These are phyloP conservation scores for Penicillium canescens DNA, from an alignment of 495 filamentous ascomycete species.

Conservation along the genomic window DNA sequence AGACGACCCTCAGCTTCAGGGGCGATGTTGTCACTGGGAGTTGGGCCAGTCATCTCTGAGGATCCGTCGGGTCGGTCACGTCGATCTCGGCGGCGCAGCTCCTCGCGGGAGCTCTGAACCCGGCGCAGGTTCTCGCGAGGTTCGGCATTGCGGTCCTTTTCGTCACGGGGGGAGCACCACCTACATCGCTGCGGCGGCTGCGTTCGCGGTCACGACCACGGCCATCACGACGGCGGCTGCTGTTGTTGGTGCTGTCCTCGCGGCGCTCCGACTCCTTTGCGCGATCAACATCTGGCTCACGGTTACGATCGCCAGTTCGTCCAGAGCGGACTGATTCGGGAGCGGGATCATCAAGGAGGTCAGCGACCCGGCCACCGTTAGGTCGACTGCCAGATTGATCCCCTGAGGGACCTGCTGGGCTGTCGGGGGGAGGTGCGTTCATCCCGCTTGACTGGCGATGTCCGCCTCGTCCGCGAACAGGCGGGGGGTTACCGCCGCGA, in stretches of 20 bases:
- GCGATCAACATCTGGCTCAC: constrained; percentile 15
- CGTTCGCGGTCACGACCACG: constrained; percentile 43
- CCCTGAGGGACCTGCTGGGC: constrained; percentile 27
- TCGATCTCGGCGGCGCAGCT: constrained; percentile 43
- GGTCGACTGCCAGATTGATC: constrained; percentile 20
- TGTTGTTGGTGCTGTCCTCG: constrained; percentile 19
- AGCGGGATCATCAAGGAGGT: constrained; percentile 34
- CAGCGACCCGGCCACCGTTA: constrained; percentile 24
- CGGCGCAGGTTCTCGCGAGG: constrained; percentile 37
- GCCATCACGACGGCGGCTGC: constrained; percentile 34
- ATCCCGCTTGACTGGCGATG: constrained; percentile 30
- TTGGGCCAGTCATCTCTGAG: constrained; percentile 14
- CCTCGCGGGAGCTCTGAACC: constrained; percentile 38
- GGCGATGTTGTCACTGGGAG: constrained; percentile 9
- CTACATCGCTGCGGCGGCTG: constrained; percentile 38
- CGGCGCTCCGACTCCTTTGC: constrained; percentile 36
- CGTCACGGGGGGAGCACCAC: constrained; percentile 31
- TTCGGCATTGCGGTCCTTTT: constrained; percentile 29
- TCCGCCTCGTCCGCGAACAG: constrained; percentile 41
- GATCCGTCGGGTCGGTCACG: constrained; percentile 31
- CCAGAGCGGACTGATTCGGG: constrained; percentile 29
- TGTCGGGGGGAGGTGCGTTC: constrained; percentile 28
- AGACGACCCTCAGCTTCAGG: constrained; percentile 43
- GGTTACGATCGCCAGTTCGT: constrained; percentile 26
- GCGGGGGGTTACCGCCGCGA: constrained; percentile 29